Conservation (phyloP, 306 rosid species). For the Vigna reflexopilosa region DNA sequence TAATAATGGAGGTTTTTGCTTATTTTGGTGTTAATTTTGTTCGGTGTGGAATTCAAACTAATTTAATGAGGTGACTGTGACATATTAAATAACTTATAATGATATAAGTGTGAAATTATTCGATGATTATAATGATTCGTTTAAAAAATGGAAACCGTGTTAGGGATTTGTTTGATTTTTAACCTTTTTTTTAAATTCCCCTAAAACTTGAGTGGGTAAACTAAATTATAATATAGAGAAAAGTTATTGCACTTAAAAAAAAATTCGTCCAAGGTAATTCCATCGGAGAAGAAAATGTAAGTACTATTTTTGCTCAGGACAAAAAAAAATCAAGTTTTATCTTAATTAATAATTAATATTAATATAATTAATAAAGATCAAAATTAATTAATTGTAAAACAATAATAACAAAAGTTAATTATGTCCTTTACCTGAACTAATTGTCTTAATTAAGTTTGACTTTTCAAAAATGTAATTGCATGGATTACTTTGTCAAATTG, state of each 20-base stretch:
- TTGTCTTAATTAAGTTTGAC: too few species aligned
- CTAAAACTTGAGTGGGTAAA: background rate
- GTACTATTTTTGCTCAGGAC: background rate
- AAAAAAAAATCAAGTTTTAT: too few species aligned
- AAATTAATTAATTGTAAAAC: background rate
- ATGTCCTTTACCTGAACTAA: too few species aligned
- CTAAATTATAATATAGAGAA: background rate
- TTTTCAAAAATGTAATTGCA: too few species aligned
- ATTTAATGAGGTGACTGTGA: constrained; percentile 21
- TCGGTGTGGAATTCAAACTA: constrained; percentile 25
- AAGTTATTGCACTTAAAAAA: background rate
- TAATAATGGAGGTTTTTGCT: constrained; percentile 11
- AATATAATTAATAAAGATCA: background rate
- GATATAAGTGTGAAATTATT: background rate
- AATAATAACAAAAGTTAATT: background rate
- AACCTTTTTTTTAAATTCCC: background rate
- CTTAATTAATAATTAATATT: too few species aligned
- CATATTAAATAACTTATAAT: background rate
- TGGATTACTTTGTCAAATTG: too few species aligned
- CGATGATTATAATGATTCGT: background rate
- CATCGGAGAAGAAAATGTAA: background rate
- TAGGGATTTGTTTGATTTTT: background rate
- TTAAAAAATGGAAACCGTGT: background rate
- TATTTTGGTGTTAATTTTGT: constrained; percentile 38
- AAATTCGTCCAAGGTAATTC: background rate